Conservation (phyloP, 2,329 filamentous ascomycete species). For the Penicillium decumbens region DNA sequence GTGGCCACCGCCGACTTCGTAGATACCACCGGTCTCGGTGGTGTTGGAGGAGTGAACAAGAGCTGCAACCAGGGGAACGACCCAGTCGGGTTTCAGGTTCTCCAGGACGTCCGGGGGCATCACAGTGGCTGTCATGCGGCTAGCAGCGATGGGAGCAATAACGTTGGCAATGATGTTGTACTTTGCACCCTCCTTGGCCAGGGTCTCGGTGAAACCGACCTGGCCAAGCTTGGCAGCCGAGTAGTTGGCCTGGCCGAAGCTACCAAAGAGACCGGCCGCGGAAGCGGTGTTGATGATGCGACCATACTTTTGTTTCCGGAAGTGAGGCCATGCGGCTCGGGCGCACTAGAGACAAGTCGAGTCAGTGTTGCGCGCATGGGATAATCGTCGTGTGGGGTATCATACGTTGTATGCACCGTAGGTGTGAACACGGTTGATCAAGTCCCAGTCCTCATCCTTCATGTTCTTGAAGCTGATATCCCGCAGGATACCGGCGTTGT, state of each 20-base stretch:
- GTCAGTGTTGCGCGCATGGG: conserved; percentile 13
- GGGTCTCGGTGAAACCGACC: conserved; percentile 95
- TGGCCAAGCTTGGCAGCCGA: conserved; percentile 92
- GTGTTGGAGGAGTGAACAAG: conserved; percentile 82
- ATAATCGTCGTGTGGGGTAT: neutral
- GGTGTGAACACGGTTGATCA: conserved; percentile 89
- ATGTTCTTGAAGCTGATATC: conserved; percentile 99
- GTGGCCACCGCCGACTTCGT: conserved; percentile 89
- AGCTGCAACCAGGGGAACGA: conserved; percentile 85
- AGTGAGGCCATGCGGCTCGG: conserved; percentile 91
- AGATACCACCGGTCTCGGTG: conserved; percentile 79
- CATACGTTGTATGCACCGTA: conserved; percentile 80
- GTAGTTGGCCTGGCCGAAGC: conserved; percentile 94
- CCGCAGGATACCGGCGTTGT: conserved; percentile 94
- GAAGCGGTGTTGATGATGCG: conserved; percentile 95
- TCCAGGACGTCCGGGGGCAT: conserved; percentile 91
- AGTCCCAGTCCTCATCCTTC: conserved; percentile 93
- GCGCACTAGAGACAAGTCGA: conserved; percentile 55
- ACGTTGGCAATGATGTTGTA: conserved; percentile 97
- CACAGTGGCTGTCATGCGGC: conserved; percentile 89
- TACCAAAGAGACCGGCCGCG: conserved; percentile 91
- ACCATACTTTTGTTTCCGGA: conserved; percentile 98
- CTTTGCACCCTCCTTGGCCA: conserved; percentile 94
- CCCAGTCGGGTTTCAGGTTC: conserved; percentile 85
- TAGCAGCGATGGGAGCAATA: conserved; percentile 91